These are phyloP conservation scores for Eucalyptus melliodora DNA, from an alignment of 345 rosid species.

Conservation along the genomic window DNA sequence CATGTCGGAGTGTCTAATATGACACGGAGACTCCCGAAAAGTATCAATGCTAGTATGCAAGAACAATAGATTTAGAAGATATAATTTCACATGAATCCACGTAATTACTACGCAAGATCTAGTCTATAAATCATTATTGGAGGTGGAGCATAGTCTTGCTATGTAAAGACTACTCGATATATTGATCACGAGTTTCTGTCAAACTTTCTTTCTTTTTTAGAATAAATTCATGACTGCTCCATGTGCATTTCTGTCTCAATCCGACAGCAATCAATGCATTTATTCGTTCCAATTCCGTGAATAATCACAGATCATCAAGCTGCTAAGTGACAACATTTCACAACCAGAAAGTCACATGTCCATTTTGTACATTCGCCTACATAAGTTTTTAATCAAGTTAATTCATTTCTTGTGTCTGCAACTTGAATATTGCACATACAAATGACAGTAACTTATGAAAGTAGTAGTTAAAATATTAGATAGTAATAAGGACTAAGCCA, in stretches of 20 bases:
- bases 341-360: not conserved
- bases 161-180: not conserved
- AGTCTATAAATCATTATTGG: not conserved
- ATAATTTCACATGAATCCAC: not conserved
- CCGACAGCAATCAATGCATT: not conserved
- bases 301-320: not conserved
- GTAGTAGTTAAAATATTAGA: not conserved
- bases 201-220: not conserved
- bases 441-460: not conserved
- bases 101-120: not conserved
- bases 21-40: accelerated
- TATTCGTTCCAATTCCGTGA: not conserved
- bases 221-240: not conserved
- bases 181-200: not conserved
- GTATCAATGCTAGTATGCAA: accelerated
- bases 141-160: not conserved
- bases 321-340: not conserved
- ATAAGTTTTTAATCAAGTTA: not conserved
- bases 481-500: not conserved
- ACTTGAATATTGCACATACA: not conserved
- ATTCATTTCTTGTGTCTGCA: not conserved
- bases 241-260: not conserved
- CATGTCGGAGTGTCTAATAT: accelerated
- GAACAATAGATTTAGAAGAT: not conserved
- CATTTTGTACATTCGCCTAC: not conserved